Base-by-base conservation (phyloP, 352 stramenopile species). In the Phytophthora lateralis region DNA sequence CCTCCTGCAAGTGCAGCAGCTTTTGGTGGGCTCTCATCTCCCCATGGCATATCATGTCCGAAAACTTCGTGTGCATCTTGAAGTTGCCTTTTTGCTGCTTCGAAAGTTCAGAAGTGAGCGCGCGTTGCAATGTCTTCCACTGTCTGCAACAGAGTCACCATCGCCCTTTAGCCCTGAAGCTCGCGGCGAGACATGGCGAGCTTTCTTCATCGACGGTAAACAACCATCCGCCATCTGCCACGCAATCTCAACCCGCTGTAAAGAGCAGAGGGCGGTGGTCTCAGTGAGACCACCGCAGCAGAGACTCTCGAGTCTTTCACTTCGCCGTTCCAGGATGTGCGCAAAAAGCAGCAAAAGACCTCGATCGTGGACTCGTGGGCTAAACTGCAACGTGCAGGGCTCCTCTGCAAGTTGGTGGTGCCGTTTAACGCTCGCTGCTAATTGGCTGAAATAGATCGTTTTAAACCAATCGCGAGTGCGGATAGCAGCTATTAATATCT, bases 1-100 rank as follows among this genome's bases (percentile, higher is more conserved):
- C 37, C 37, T 4, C 37, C 37, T 38, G 10, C 34, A 17, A 39
- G 11, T 37, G 12, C 34, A 39, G 34, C 34, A 39, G 4, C 4
- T 18, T 18, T 11, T 32, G 27, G 27, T 32, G 34, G 7, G 34
- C 34, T 42, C 37, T 42, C 37, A 42, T 42, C 37, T 3, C n/a
- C 37, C 37, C 27, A 38, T 5, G 14, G 27, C 12, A 59, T 51
- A 59, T 59, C 38, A 51, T 59, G 51, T 59, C 38, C 27, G 18
- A 37, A 15, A 18, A 24, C 10, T 27, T 32, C 43, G 6, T 34
- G 37, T 54, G n/a, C 47, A 51, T 41, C 38, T 64, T 64, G 56
- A 59, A 64, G 48, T 64, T 59, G 48, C 56, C 46, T 58, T 55
- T 39, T 49, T 41, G 35, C 49, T 7, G 50, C 17, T 57, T 24